These are phyloP conservation scores for Fusarium luffae DNA, from an alignment of 2,329 filamentous ascomycete genomes.

Conservation along the genomic window DNA sequence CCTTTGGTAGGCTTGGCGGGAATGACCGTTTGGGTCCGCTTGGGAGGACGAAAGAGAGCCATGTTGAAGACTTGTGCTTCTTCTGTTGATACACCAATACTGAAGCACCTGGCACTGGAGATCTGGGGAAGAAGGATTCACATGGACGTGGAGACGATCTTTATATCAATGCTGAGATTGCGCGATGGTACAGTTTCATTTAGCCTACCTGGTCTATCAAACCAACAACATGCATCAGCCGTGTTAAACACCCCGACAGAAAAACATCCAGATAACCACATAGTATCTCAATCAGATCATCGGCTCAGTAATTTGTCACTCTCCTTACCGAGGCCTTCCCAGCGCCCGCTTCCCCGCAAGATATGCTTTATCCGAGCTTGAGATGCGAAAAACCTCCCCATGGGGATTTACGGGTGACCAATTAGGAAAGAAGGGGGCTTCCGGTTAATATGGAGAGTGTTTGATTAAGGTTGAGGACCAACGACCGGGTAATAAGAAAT, in stretches of 20 bases:
- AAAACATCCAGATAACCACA: not conserved
- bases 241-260: not conserved
- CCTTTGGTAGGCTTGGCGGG: conserved; percentile 17
- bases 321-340: not conserved
- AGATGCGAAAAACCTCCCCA: conserved; percentile 12
- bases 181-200: not conserved
- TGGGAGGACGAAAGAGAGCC: conserved; percentile 10
- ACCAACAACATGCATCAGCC: not conserved
- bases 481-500: not conserved
- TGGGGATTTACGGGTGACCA: not conserved
- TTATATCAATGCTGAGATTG: conserved; percentile 1
- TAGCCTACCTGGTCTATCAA: not conserved
- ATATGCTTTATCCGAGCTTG: conserved; percentile 12
- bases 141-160: not conserved
- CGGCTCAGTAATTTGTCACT: not conserved
- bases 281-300: not conserved
- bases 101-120: not conserved
- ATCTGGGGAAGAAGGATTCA: not conserved
- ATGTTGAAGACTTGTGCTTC: not conserved
- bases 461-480: not conserved
- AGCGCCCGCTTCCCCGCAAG: conserved; percentile 12
- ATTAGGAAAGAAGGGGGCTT: not conserved
- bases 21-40: conserved; percentile 23
- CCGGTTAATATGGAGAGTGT: conserved; percentile 1
- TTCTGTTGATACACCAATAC: not conserved